Conservation (phyloP, 208 protist genomes). For the Leishmania tropica region DNA sequence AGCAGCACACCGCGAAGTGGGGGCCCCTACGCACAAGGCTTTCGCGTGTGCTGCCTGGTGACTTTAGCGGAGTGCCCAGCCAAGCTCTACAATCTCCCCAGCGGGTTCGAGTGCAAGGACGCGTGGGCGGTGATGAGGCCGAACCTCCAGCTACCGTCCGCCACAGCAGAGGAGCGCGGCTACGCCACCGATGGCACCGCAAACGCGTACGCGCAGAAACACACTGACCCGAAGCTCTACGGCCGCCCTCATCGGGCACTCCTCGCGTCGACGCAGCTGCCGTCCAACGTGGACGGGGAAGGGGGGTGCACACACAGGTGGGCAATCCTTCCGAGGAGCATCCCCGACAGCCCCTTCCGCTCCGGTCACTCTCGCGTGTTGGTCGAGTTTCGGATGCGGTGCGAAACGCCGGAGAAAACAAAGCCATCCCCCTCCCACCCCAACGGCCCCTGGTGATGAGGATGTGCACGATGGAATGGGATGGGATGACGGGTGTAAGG, state of each 20-base stretch:
- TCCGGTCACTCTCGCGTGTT: slow-evolving; percentile 67
- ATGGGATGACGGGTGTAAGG: background rate
- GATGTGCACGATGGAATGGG: background rate
- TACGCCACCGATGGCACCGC: too few relatives aligned
- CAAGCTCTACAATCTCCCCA: slow-evolving; percentile 42
- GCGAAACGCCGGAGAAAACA: background rate
- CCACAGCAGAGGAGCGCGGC: too few relatives aligned
- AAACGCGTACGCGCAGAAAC: too few relatives aligned
- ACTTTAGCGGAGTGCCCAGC: slow-evolving; percentile 60
- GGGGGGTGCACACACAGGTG: slow-evolving; percentile 40
- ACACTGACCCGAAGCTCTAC: too few relatives aligned
- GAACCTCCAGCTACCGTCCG: slow-evolving; percentile 3
- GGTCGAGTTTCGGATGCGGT: slow-evolving; percentile 57
- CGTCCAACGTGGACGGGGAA: slow-evolving; percentile 2
- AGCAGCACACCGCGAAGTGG: background rate
- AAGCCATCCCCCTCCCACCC: background rate
- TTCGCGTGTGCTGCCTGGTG: slow-evolving; percentile 48
- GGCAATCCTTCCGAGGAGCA: slow-evolving; percentile 30
- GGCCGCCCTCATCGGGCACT: too few relatives aligned
- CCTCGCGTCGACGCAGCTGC: background rate
- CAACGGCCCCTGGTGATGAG: background rate
- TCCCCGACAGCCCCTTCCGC: slow-evolving; percentile 55
- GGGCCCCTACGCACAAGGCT: background rate
- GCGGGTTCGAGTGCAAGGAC: slow-evolving; percentile 45
- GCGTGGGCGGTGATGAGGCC: slow-evolving; percentile 50